These are phyloP conservation scores for Suhomyces sp. DNA, from an alignment of 805 yeast genomes.

Conservation along the genomic window DNA sequence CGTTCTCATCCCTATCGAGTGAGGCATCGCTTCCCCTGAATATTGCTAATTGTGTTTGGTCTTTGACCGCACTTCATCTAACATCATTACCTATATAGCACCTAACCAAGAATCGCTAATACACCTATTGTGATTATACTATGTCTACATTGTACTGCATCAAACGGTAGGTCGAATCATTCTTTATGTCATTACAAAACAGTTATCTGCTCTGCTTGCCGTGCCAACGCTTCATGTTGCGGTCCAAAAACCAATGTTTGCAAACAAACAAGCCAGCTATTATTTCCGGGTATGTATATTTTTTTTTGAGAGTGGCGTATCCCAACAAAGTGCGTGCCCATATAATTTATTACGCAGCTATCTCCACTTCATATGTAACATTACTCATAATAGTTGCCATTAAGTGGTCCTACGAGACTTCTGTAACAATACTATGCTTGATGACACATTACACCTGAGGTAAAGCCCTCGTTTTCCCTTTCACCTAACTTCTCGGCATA, in stretches of 20 bases:
- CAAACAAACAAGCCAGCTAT: not conserved
- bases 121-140: not conserved
- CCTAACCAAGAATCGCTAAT: not conserved
- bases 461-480: not conserved
- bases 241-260: not conserved
- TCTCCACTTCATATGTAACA: not conserved
- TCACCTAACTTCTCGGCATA: not conserved
- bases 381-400: not conserved
- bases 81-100: not conserved
- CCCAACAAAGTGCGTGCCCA: not conserved
- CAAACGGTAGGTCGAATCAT: not conserved
- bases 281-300: not conserved
- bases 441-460: not conserved
- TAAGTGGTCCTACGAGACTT: not conserved
- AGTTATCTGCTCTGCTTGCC: not conserved
- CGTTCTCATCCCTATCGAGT: not conserved
- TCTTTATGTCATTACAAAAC: not conserved
- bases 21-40: not conserved
- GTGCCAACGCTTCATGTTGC: not conserved
- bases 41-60: not conserved
- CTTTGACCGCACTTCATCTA: not conserved
- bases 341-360: not conserved
- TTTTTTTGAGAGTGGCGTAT: not conserved
- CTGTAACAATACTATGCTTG: not conserved
- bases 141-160: not conserved